Conservation (phyloP, 2,329 filamentous ascomycete species). For the Colletotrichum liaoningense region DNA sequence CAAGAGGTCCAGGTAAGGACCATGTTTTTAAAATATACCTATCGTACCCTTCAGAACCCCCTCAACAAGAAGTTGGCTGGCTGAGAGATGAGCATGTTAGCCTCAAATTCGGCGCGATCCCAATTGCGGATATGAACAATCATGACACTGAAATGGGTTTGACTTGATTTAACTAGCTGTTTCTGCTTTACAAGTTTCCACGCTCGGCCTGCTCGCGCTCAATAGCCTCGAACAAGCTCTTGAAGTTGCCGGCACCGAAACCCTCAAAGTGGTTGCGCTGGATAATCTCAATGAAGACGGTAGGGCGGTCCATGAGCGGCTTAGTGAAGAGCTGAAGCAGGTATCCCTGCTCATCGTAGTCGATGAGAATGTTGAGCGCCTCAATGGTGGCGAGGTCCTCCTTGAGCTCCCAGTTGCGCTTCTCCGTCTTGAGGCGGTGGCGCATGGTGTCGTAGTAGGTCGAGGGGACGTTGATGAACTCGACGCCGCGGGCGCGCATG, state of each 20-base stretch:
- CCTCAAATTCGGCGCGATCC: not conserved
- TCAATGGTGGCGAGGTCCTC: slow-evolving; percentile 85
- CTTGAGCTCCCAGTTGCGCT: slow-evolving; percentile 71
- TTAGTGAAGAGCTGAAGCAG: slow-evolving; percentile 82
- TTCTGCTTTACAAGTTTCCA: slow-evolving; percentile 72
- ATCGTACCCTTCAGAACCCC: not conserved
- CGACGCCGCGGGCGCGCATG: slow-evolving; percentile 86
- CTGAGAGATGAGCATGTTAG: not conserved
- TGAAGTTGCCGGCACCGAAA: slow-evolving; percentile 96
- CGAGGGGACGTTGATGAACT: slow-evolving; percentile 91
- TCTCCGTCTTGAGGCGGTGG: slow-evolving; percentile 74
- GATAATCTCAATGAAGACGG: slow-evolving; percentile 96
- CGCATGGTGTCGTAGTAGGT: slow-evolving; percentile 88
- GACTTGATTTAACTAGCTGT: not conserved
- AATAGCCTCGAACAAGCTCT: slow-evolving; percentile 93
- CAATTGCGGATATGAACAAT: not conserved
- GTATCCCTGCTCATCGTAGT: slow-evolving; percentile 95
- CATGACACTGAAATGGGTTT: not conserved
- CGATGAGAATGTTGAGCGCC: slow-evolving; percentile 87
- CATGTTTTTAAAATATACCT: slow-evolving; percentile 1
- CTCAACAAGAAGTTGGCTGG: not conserved
- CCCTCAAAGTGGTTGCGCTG: slow-evolving; percentile 91
- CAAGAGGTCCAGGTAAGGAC: not conserved
- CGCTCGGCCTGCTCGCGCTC: slow-evolving; percentile 90
- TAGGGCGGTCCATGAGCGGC: slow-evolving; percentile 93